A percentile compares a stretch with the other conserved stretches of the same genome.
phyloP scores from a whole-genome alignment of 2,329 filamentous ascomycete species.

The Fusarium sp. region DNA sequence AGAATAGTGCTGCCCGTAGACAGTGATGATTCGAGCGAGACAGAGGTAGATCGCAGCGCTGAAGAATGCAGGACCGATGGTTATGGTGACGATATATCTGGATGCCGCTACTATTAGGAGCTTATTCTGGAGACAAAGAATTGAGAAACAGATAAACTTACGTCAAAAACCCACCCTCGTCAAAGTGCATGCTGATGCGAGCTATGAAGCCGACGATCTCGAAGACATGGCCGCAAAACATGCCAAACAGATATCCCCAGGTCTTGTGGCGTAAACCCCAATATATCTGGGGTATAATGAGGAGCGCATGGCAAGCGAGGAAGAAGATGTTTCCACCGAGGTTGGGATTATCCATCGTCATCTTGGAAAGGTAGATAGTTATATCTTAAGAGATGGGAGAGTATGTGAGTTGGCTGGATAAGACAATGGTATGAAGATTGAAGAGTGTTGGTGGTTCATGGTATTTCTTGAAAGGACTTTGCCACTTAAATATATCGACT shows the following conservation, averaged over 20 bases:
- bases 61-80: constrained; percentile 74
- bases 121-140: too few species aligned
- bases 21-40: constrained; percentile 62
- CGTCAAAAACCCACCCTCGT: constrained; percentile 67
- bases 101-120: too few species aligned
- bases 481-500: too few species aligned
- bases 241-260: constrained; percentile 60
- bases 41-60: constrained; percentile 75
- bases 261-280: constrained; percentile 58
- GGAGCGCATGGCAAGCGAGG: constrained; percentile 58
- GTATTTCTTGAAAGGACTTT: too few species aligned
- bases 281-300: constrained; percentile 58
- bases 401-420: too few species aligned
- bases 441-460: too few species aligned
- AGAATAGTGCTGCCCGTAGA: constrained; percentile 58
- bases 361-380: constrained; percentile 3
- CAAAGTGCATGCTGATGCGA: constrained; percentile 68
- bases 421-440: too few species aligned
- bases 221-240: constrained; percentile 66
- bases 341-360: constrained; percentile 36
- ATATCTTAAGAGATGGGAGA: too few species aligned
- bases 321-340: constrained; percentile 51
- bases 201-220: constrained; percentile 74
- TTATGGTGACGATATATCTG: constrained; percentile 63
- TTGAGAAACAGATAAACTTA: constrained; percentile 53